phyloP scores from a whole-genome alignment of 106 monocot genomes.

The Narthecium ossifragum region DNA sequence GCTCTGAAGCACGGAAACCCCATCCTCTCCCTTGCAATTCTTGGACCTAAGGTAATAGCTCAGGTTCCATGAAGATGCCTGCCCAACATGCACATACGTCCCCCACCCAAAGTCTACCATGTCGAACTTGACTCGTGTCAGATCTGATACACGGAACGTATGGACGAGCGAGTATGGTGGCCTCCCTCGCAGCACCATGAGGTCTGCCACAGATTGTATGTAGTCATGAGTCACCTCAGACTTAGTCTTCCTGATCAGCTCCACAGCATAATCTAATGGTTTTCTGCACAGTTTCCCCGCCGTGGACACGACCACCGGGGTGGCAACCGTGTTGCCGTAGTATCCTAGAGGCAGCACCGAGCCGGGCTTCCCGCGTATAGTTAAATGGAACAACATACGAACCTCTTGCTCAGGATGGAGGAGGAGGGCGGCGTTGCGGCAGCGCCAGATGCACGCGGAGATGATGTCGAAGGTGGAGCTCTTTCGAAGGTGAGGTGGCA shows the following conservation, averaged over 20 bases:
- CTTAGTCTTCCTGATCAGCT: conserved; percentile 21
- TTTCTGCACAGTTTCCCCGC: neutral
- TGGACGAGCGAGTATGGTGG: neutral
- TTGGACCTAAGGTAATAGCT: conserved; percentile 1
- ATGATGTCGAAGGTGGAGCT: conserved; percentile 15
- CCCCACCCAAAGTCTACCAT: conserved; percentile 15
- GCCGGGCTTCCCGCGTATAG: neutral
- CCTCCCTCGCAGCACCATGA: conserved; percentile 12
- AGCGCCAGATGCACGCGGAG: conserved; percentile 19
- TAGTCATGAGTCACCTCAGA: conserved; percentile 8
- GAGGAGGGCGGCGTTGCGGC: conserved; percentile 10
- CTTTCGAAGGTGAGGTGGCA: conserved; percentile 5
- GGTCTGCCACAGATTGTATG: conserved; percentile 9
- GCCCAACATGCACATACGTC: conserved; percentile 2
- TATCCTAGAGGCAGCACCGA: neutral
- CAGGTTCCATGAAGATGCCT: conserved; percentile 1
- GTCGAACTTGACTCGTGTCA: neutral
- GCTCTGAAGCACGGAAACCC: neutral
- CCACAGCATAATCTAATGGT: conserved; percentile 9
- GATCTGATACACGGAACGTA: conserved; percentile 10
- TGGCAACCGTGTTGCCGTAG: conserved; percentile 17
- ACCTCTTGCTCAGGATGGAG: conserved; percentile 3
- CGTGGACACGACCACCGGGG: conserved; percentile 10
- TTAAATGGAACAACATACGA: conserved; percentile 1
- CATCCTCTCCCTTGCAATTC: too few relatives aligned